Base-by-base conservation (phyloP, 2,329 filamentous ascomycete species). In the Parafenestella ontariensis region DNA sequence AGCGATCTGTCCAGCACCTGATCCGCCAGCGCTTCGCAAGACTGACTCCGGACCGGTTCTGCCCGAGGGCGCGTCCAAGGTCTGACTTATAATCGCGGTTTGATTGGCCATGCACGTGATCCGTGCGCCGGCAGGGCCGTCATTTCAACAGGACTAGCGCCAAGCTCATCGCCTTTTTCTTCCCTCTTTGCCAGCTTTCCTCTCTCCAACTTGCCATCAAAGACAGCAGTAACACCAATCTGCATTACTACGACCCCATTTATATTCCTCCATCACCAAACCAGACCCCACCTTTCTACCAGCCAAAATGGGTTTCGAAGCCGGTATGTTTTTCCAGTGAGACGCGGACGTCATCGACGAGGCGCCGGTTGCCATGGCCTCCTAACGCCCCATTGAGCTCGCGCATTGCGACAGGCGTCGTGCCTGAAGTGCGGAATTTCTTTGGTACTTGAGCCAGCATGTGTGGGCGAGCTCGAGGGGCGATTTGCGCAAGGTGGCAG, bases 221-320 rank as follows among this genome's bases (percentile, higher is more conserved):
- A 18, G 33, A 46, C 46, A 47, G 11, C 34, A 54, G 36, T 37
- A 18, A 41, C 52, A 39, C 43, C 57, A 58, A 42, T 58, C 55
- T 40, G 52, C 54, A 54, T 50, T 56, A 57, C 57, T 55, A 59
- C 49, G 37, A 54, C 49, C 52, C 46, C 59, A 61, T 61, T 51
- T 44, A 54, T 58, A 52, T 49, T 51, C 48, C 46, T 24, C 39
- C 41, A 52, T 52, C 60, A 58, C 58, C 57, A 54, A 46, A 41
- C 49, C 34, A 42, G 48, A 53, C 49, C 62, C 52, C 43, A 59
- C 55, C 37, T 62, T 56, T 60, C 21, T n/a, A 61, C 48, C 51
- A 58, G n/a, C 64, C 72, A 76, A 55, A 71, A 77, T 77, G 75
- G 74, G 73, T 70, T 73, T 74, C 70, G 72, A 73, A 64, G 49